These are phyloP conservation scores for Aspergillus pseudoviridinutans DNA, from an alignment of 2,329 filamentous ascomycete species.

Conservation along the genomic window DNA sequence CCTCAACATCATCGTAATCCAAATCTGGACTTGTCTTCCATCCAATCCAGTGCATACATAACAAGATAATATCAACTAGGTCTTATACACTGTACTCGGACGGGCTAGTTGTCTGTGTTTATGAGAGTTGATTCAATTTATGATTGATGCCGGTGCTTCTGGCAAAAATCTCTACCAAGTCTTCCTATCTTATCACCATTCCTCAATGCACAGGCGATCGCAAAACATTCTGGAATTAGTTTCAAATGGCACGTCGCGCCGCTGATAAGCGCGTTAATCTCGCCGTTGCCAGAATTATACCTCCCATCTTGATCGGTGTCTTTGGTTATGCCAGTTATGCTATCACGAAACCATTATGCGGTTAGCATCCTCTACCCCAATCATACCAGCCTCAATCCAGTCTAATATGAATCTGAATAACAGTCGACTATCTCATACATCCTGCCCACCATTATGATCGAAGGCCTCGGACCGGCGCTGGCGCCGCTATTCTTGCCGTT, in stretches of 20 bases:
- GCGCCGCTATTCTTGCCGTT: slow-evolving; percentile 65
- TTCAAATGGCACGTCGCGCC: slow-evolving; percentile 27
- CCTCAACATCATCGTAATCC: slow-evolving; percentile 2
- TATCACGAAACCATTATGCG: slow-evolving; percentile 62
- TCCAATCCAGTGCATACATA: background rate
- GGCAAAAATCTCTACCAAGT: background rate
- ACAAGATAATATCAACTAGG: background rate
- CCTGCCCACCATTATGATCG: slow-evolving; percentile 38
- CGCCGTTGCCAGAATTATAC: slow-evolving; percentile 64
- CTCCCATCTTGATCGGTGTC: slow-evolving; percentile 61
- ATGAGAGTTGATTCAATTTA: background rate
- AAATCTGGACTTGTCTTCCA: background rate
- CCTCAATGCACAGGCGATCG: slow-evolving; percentile 12
- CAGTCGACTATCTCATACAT: slow-evolving; percentile 69
- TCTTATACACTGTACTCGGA: background rate
- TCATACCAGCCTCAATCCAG: background rate
- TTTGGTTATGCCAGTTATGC: slow-evolving; percentile 70
- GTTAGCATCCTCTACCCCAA: slow-evolving; percentile 46
- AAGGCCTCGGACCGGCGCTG: slow-evolving; percentile 52
- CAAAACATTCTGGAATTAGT: slow-evolving; percentile 13
- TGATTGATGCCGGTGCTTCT: background rate
- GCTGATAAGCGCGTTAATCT: slow-evolving; percentile 48
- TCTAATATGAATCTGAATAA: slow-evolving; percentile 1
- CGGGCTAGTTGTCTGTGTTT: background rate
- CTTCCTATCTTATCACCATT: slow-evolving; percentile 1